Conservation (phyloP, 345 rosid genomes). For the Heritiera littoralis region DNA sequence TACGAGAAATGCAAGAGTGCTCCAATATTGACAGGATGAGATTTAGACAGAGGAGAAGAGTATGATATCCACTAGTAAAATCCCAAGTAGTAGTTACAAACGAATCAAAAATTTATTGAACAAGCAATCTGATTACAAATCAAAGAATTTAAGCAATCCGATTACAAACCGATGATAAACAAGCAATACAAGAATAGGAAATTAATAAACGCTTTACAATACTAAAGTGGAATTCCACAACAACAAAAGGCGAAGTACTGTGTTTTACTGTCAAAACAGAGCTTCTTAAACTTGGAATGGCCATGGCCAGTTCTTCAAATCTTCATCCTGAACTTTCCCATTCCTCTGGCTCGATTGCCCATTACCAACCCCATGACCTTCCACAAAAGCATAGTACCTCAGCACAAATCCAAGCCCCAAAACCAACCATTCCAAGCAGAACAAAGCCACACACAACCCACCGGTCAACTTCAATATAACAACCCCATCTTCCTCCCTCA, state of each 20-base stretch:
- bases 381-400: constrained; percentile 71
- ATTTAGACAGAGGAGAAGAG: too few species aligned
- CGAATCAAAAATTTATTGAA: too few species aligned
- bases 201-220: too few species aligned
- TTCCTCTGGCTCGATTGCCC: constrained; percentile 41
- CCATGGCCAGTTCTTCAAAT: constrained; percentile 77
- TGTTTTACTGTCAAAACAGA: neutral
- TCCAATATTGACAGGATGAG: too few species aligned
- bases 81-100: too few species aligned
- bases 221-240: neutral
- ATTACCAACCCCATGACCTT: constrained; percentile 39
- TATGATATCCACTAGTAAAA: too few species aligned
- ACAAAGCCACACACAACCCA: constrained; percentile 70
- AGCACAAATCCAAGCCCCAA: constrained; percentile 83
- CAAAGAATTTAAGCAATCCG: neutral
- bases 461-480: constrained; percentile 78
- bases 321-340: constrained; percentile 67
- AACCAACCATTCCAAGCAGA: constrained; percentile 88
- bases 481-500: constrained; percentile 76
- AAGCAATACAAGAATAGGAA: neutral
- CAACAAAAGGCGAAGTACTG: neutral
- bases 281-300: constrained; percentile 58
- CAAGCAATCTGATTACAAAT: too few species aligned
- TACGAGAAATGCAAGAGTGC: too few species aligned
- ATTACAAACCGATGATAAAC: neutral